A percentile compares a stretch with the other conserved stretches of the same genome.
Evolutionary conservation across 2,329 filamentous ascomycete genomes (phyloP).

Genomic region (Thyridium curvatum): DNA sequence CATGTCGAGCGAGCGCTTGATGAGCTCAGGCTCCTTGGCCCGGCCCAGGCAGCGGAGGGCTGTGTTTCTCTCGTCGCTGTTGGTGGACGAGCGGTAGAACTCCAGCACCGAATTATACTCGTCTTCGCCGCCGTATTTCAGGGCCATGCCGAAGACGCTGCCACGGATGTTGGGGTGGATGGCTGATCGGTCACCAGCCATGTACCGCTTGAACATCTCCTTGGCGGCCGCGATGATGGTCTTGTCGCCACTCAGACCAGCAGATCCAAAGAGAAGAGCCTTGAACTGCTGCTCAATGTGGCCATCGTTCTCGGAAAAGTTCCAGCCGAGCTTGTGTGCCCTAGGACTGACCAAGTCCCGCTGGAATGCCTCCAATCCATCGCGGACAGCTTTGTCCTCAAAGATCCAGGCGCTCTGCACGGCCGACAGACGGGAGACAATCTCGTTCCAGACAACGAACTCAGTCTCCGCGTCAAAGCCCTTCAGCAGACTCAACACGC

Average conservation of each 20-base stretch:
- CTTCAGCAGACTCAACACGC: constrained; percentile 77
- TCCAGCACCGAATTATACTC: constrained; percentile 78
- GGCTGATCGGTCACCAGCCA: constrained; percentile 69
- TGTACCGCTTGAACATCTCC: constrained; percentile 85
- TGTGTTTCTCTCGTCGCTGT: constrained; percentile 85
- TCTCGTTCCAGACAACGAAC: constrained; percentile 94
- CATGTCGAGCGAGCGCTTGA: constrained; percentile 72
- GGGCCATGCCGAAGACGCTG: constrained; percentile 77
- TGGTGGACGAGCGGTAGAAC: constrained; percentile 68
- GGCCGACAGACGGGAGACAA: constrained; percentile 70
- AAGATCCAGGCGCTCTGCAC: constrained; percentile 85
- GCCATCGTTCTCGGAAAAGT: constrained; percentile 76
- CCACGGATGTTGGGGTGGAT: constrained; percentile 88
- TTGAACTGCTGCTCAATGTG: constrained; percentile 95
- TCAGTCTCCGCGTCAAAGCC: constrained; percentile 80
- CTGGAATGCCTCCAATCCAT: constrained; percentile 79
- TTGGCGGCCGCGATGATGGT: constrained; percentile 72
- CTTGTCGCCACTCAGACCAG: constrained; percentile 75
- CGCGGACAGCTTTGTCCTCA: constrained; percentile 65
- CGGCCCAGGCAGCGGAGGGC: constrained; percentile 79
- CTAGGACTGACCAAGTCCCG: constrained; percentile 70
- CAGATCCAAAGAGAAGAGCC: constrained; percentile 77
- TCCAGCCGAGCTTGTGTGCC: constrained; percentile 83
- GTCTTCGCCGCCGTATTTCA: constrained; percentile 78
- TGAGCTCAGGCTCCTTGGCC: constrained; percentile 69